Base-by-base conservation (phyloP, 306 rosid genomes). In the Inga laurina region DNA sequence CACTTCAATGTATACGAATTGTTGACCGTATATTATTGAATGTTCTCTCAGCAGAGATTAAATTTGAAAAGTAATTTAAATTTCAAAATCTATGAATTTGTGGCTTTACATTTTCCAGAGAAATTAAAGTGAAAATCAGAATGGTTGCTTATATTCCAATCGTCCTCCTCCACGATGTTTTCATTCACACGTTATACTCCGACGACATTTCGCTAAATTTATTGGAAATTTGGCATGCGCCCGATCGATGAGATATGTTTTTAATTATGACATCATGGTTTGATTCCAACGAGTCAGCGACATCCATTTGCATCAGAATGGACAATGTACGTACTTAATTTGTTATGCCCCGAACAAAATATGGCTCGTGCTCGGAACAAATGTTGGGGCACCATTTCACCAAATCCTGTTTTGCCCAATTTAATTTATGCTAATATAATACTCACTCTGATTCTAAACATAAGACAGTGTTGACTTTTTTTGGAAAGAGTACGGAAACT, bases 191-290 rank as follows among this genome's bases (percentile, higher is more conserved):
- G 8, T 8, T 80, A 39, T 39, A 39, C 43, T 34, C 52, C 51
- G 78, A 59, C 51, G 27, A 43, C 84, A 41, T 43, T 27, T 52
- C 43, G 46, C 35, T 81, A 34, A 57, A 12, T 77, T 66, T 41
- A 34, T 62, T 68, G 75, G 69, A 57, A 57, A 57, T 3, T 48
- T 12, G 18, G 19, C 54, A 67, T 72, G 10, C 72, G 75, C 72
- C 81, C 80, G 73, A 78, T 37, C 8, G 41, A 37, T 5, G 0
- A 37, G 41, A 39, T 39, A 39, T 39, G 49, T 78, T 77, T 74
- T 85, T 83, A 86, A 83, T 83, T 88, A 84, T 57, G 59, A 81
- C 72, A 79, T 86, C 86, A 75, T 39, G 79, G 86, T 88, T 88
- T 75, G 86, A 84, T 79, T 71, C 74, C 51, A 64, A 3, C 22